Evolutionary conservation across 306 rosid genomes (phyloP).

Genomic region (Corylus avellana): DNA sequence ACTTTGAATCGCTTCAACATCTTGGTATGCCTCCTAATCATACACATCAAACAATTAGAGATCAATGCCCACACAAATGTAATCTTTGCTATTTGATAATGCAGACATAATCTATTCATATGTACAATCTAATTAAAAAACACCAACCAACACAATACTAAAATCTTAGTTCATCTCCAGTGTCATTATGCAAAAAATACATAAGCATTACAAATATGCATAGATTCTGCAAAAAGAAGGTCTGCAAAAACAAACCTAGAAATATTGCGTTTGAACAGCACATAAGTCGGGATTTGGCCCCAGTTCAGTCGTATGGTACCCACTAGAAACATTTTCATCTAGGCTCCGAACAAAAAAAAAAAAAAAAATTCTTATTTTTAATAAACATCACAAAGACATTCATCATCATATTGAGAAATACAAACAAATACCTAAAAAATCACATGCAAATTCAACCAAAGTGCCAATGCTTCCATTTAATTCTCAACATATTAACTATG

Average conservation of each 20-base stretch:
- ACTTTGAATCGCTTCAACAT: no score
- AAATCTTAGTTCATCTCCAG: no score
- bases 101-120: no score
- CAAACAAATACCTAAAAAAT: neutral
- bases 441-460: neutral
- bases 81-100: no score
- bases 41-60: no score
- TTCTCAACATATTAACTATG: neutral
- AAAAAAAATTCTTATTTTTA: neutral
- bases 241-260: neutral
- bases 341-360: neutral
- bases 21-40: no score
- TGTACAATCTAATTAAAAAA: no score
- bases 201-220: no score
- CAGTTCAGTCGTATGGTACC: constrained; percentile 5
- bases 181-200: no score
- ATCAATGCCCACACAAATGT: no score
- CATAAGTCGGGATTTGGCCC: neutral
- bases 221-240: neutral
- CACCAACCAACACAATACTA: no score
- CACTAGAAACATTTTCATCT: neutral
- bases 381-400: neutral
- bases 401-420: neutral
- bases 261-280: neutral
- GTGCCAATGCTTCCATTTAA: neutral